A percentile compares a stretch with the other conserved stretches of the same genome.
Evolutionary conservation across 768 basidiomycete genomes (phyloP).

Genomic region (Amanita rubescens): DNA sequence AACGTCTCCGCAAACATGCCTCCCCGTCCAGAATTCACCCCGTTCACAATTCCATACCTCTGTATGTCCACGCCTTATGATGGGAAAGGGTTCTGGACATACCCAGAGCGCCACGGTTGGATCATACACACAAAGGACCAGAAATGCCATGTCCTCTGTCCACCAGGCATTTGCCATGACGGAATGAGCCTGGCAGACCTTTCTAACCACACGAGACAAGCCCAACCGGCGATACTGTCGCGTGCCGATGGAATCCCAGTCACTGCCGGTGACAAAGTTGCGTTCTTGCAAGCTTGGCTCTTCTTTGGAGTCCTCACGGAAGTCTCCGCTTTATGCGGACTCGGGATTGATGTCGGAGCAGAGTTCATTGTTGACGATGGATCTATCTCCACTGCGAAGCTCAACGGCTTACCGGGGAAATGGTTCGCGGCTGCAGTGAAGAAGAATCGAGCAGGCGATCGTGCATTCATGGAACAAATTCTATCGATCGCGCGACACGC

Average conservation of each 20-base stretch:
- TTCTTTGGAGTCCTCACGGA: not conserved
- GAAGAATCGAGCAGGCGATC: not conserved
- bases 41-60: not conserved
- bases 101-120: not conserved
- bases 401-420: not conserved
- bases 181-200: not conserved
- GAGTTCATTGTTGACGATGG: not conserved
- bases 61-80: not conserved
- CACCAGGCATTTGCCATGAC: not conserved
- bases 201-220: not conserved
- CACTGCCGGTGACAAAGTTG: not conserved
- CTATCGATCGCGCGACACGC: not conserved
- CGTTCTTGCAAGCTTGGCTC: not conserved
- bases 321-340: not conserved
- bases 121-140: not conserved
- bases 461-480: not conserved
- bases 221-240: not conserved
- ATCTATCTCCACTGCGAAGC: not conserved
- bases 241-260: not conserved
- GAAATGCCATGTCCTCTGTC: not conserved
- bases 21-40: not conserved
- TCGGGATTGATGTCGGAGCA: not conserved
- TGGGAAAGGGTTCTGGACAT: not conserved
- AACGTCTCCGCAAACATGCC: not conserved
- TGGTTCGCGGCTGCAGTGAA: not conserved